These are phyloP conservation scores for Porcisia hertigi DNA, from an alignment of 208 protist genomes.

Conservation along the genomic window DNA sequence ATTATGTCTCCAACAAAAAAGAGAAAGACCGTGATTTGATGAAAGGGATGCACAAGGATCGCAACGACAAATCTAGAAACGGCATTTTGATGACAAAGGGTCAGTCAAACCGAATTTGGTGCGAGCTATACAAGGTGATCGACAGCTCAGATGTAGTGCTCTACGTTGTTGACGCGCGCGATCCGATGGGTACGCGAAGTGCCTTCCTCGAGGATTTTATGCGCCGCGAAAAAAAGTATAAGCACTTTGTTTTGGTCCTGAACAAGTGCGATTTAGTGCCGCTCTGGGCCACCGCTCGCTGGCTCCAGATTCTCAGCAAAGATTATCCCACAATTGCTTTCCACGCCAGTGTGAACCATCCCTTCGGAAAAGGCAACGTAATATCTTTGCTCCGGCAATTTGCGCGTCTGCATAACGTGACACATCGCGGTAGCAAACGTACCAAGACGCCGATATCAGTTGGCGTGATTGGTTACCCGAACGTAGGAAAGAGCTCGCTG, in stretches of 20 bases:
- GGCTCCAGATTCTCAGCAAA: conserved; percentile 97
- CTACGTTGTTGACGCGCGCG: conserved; percentile 97
- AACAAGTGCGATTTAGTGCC: conserved; percentile 99
- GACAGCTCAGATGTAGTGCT: conserved; percentile 99
- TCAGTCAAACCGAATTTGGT: conserved; percentile 99
- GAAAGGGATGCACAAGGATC: conserved; percentile 43
- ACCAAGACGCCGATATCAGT: conserved; percentile 91
- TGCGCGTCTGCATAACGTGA: conserved; percentile 89
- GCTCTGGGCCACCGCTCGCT: conserved; percentile 97
- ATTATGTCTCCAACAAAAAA: conserved; percentile 60
- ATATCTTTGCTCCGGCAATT: conserved; percentile 99
- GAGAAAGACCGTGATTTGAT: conserved; percentile 67
- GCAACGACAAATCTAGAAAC: conserved; percentile 83
- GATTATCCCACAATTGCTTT: conserved; percentile 99
- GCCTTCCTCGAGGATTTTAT: conserved; percentile 93
- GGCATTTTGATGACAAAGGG: conserved; percentile 97
- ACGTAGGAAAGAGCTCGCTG: conserved; percentile 99
- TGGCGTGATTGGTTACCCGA: conserved; percentile 98
- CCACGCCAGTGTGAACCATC: conserved; percentile 98
- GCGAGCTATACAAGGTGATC: conserved; percentile 99
- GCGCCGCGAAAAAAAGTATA: conserved; percentile 96
- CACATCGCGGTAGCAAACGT: conserved; percentile 82
- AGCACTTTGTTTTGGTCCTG: conserved; percentile 99
- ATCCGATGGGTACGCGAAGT: conserved; percentile 99
- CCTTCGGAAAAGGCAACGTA: conserved; percentile 99